These are phyloP conservation scores for Cladosporium sp. DNA, from an alignment of 2,329 filamentous ascomycete genomes.

Conservation along the genomic window DNA sequence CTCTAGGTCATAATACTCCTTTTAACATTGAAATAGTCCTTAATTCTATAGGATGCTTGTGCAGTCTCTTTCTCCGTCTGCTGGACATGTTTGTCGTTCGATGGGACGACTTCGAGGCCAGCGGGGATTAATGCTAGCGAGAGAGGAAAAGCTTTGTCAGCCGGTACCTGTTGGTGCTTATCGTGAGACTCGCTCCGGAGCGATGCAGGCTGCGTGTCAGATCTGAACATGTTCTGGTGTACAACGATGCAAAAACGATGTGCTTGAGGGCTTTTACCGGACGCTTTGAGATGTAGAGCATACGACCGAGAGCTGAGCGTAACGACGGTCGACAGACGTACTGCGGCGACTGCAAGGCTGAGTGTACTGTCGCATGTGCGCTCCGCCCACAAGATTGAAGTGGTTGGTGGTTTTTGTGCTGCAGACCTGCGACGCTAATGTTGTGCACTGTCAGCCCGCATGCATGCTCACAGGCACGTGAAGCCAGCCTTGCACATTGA, in stretches of 20 bases:
- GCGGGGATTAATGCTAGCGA: background rate
- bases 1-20: too few relatives aligned
- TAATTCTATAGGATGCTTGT: too few relatives aligned
- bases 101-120: background rate
- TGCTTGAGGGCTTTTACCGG: too few relatives aligned
- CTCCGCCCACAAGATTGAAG: background rate
- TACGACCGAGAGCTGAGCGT: background rate
- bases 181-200: background rate
- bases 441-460: slow-evolving; percentile 1
- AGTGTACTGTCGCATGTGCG: background rate
- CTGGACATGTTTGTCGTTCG: background rate
- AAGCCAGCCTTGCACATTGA: too few relatives aligned
- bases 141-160: background rate
- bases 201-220: background rate
- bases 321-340: background rate
- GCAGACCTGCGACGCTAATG: background rate
- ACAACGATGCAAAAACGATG: too few relatives aligned
- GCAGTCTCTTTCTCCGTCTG: background rate
- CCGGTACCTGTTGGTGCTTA: background rate
- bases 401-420: background rate
- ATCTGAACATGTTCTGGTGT: background rate
- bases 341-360: background rate
- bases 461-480: background rate
- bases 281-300: background rate
- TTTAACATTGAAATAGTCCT: too few relatives aligned